phyloP scores from a whole-genome alignment of 2,329 filamentous ascomycete genomes.

The Alternaria tenuissima region DNA sequence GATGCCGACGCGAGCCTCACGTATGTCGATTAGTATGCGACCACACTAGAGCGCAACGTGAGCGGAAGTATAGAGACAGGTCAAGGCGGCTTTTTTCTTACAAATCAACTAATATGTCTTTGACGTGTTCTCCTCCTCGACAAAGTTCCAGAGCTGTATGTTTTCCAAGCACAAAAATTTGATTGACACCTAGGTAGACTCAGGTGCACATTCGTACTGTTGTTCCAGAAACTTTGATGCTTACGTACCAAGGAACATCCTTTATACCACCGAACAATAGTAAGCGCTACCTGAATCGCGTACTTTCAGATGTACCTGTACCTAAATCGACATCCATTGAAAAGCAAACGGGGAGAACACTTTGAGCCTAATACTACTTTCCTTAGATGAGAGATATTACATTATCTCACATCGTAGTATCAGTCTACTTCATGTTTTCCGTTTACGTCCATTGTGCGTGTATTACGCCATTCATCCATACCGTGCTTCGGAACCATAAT shows the following conservation, averaged over 20 bases:
- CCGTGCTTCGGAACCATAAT: neutral
- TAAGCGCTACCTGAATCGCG: too few species aligned
- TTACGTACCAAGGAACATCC: too few species aligned
- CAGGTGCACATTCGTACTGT: neutral
- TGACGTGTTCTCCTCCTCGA: neutral
- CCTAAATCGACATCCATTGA: neutral
- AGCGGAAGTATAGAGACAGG: neutral
- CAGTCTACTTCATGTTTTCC: too few species aligned
- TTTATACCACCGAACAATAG: too few species aligned
- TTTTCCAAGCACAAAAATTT: neutral
- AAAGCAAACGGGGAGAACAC: neutral
- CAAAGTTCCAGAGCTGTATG: neutral
- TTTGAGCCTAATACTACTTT: neutral
- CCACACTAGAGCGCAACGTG: neutral
- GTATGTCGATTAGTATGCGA: neutral
- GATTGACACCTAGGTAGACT: neutral
- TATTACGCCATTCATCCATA: neutral
- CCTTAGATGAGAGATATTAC: neutral
- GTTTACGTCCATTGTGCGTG: neutral
- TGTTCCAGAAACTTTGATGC: neutral
- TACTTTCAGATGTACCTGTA: neutral
- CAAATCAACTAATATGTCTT: neutral
- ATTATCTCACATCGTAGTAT: neutral
- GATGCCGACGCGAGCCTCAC: neutral
- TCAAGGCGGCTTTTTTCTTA: neutral